phyloP scores from a whole-genome alignment of 2,329 filamentous ascomycete genomes.

The Emmonsiellopsis sp. region DNA sequence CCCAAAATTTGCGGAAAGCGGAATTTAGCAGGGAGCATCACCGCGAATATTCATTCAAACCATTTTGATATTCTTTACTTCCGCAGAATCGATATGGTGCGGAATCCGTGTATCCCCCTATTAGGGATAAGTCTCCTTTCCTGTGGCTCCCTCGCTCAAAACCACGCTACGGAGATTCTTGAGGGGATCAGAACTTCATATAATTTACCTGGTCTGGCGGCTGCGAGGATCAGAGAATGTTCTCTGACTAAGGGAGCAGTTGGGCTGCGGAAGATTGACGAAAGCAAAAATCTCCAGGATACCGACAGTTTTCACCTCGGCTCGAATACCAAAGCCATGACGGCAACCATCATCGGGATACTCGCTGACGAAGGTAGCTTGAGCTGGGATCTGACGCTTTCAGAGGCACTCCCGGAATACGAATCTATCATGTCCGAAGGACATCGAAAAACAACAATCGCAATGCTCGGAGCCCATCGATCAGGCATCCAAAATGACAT shows the following conservation, averaged over 20 bases:
- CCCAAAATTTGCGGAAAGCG: too few relatives aligned
- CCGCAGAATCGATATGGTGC: not conserved
- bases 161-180: not conserved
- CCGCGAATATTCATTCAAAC: not conserved
- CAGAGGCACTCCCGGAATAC: constrained; percentile 2
- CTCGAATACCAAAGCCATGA: constrained; percentile 7
- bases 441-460: constrained; percentile 5
- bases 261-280: constrained; percentile 2
- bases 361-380: constrained; percentile 5
- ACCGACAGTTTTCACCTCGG: constrained; percentile 5
- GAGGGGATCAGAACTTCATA: constrained; percentile 2
- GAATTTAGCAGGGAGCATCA: too few relatives aligned
- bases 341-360: constrained; percentile 5
- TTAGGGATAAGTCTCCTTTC: not conserved
- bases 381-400: constrained; percentile 5
- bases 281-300: not conserved
- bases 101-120: too few relatives aligned
- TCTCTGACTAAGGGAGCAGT: not conserved
- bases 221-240: not conserved
- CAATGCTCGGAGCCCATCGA: constrained; percentile 5
- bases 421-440: not conserved
- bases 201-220: constrained; percentile 5
- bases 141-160: not conserved
- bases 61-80: not conserved
- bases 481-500: constrained; percentile 4